Percentiles rank a stretch among this genome's conserved stretches.
Evolutionary conservation across 129 eudicot species (phyloP).

Genomic region (Ambrosia trifida): DNA sequence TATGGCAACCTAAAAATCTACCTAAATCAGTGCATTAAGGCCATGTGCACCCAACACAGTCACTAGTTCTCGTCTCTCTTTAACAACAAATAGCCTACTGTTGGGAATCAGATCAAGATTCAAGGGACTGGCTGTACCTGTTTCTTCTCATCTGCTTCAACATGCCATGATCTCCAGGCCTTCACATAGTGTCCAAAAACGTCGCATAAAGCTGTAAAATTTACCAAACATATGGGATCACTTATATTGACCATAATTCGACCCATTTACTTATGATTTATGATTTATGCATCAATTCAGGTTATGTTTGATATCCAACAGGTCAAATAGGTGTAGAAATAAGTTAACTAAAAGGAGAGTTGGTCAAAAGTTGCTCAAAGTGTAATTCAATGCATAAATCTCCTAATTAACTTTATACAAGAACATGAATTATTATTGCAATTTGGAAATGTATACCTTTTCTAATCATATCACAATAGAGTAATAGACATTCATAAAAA

Average conservation of each 20-base stretch:
- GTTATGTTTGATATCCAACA: neutral
- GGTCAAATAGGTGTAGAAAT: neutral
- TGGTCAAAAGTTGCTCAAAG: conserved; percentile 1
- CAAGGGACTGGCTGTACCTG: conserved; percentile 37
- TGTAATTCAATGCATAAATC: neutral
- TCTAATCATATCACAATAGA: too few relatives aligned
- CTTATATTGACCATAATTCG: neutral
- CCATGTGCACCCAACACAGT: conserved; percentile 22
- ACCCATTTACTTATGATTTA: neutral
- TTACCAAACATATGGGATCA: conserved; percentile 29
- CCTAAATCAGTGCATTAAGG: conserved; percentile 22
- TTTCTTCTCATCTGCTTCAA: conserved; percentile 52
- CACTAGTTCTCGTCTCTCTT: conserved; percentile 16
- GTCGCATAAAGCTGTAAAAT: conserved; percentile 45
- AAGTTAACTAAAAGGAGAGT: neutral
- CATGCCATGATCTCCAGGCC: conserved; percentile 67
- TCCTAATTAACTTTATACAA: neutral
- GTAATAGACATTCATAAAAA: neutral
- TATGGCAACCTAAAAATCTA: conserved; percentile 11
- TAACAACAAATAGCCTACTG: conserved; percentile 6
- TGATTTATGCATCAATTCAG: neutral
- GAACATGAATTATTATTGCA: neutral
- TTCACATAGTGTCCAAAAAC: conserved; percentile 59
- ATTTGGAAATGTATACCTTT: neutral
- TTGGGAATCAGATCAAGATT: conserved; percentile 3